Percentiles rank a stretch among this genome's conserved stretches.
phyloP scores from a whole-genome alignment of 2,329 filamentous ascomycete genomes.

The Elsinoe australis region DNA sequence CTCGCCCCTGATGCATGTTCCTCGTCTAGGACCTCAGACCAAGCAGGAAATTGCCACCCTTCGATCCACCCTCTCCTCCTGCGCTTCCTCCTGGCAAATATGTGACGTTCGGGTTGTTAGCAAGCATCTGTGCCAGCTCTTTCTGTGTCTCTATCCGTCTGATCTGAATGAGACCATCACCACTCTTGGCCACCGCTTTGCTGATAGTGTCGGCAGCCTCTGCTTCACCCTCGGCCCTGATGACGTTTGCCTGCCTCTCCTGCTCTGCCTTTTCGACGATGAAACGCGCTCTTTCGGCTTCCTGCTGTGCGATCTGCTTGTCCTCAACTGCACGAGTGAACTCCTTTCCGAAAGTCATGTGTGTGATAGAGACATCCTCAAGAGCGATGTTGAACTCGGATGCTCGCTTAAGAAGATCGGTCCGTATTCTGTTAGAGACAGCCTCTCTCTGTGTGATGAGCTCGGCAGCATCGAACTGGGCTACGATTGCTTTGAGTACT shows the following conservation, averaged over 20 bases:
- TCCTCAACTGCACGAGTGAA: constrained; percentile 98
- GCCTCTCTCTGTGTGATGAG: constrained; percentile 97
- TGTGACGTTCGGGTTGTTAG: constrained; percentile 87
- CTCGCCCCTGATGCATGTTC: background rate
- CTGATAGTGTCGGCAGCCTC: constrained; percentile 93
- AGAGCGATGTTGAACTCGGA: constrained; percentile 98
- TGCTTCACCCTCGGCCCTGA: constrained; percentile 94
- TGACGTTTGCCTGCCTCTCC: constrained; percentile 96
- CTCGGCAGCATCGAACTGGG: constrained; percentile 48
- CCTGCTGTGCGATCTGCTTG: constrained; percentile 99
- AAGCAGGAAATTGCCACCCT: constrained; percentile 54
- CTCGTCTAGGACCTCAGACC: constrained; percentile 51
- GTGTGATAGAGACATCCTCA: constrained; percentile 97
- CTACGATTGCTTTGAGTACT: constrained; percentile 48
- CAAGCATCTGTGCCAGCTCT: constrained; percentile 87
- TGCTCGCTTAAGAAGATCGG: constrained; percentile 84
- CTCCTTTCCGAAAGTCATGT: constrained; percentile 99
- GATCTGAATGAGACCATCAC: constrained; percentile 91
- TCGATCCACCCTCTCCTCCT: constrained; percentile 39
- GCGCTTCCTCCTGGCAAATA: constrained; percentile 71
- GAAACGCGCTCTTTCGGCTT: constrained; percentile 93
- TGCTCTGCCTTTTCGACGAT: constrained; percentile 99
- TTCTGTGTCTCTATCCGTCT: constrained; percentile 93
- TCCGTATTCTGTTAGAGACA: constrained; percentile 87
- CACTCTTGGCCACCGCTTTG: constrained; percentile 85